Percentiles rank a stretch among this genome's conserved stretches.
Evolutionary conservation across 2,329 filamentous ascomycete genomes (phyloP).

Genomic region (Colletotrichum cuscutae): DNA sequence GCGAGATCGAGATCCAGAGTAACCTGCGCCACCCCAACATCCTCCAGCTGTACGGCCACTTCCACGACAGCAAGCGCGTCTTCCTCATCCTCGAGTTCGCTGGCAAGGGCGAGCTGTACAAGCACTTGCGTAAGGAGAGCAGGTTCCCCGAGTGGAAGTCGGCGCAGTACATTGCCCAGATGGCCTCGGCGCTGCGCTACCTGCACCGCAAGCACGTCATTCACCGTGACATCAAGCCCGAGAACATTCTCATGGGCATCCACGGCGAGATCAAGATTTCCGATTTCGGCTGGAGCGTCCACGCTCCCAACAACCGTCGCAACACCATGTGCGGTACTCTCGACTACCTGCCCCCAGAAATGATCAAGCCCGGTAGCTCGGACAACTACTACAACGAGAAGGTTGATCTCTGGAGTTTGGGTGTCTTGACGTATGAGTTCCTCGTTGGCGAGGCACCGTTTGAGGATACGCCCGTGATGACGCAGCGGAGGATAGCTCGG

Average conservation of each 20-base stretch:
- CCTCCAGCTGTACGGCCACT: slow-evolving; percentile 84
- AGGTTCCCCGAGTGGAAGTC: slow-evolving; percentile 88
- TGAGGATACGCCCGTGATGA: slow-evolving; percentile 95
- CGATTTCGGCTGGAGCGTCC: slow-evolving; percentile 98
- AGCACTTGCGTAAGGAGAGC: slow-evolving; percentile 81
- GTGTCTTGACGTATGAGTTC: slow-evolving; percentile 96
- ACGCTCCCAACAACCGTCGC: slow-evolving; percentile 92
- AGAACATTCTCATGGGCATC: slow-evolving; percentile 95
- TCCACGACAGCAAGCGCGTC: slow-evolving; percentile 88
- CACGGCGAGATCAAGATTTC: slow-evolving; percentile 99
- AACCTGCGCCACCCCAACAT: slow-evolving; percentile 90
- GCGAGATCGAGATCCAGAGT: slow-evolving; percentile 90
- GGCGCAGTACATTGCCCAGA: slow-evolving; percentile 88
- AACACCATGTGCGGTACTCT: slow-evolving; percentile 97
- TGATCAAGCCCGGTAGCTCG: slow-evolving; percentile 83
- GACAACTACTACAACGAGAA: slow-evolving; percentile 96
- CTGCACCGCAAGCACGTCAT: slow-evolving; percentile 98
- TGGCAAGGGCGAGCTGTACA: slow-evolving; percentile 87
- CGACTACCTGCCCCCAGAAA: slow-evolving; percentile 97
- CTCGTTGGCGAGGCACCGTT: slow-evolving; percentile 96
- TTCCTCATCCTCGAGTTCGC: slow-evolving; percentile 91
- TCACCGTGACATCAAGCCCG: slow-evolving; percentile 96
- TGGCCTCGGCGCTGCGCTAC: slow-evolving; percentile 90
- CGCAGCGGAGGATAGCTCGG: slow-evolving; percentile 86
- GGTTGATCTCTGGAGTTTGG: slow-evolving; percentile 95